A percentile compares a stretch with the other conserved stretches of the same genome.
These are phyloP conservation scores for Asterochloris sp. DNA, from an alignment of 139 green algal genomes.

Conservation along the genomic window DNA sequence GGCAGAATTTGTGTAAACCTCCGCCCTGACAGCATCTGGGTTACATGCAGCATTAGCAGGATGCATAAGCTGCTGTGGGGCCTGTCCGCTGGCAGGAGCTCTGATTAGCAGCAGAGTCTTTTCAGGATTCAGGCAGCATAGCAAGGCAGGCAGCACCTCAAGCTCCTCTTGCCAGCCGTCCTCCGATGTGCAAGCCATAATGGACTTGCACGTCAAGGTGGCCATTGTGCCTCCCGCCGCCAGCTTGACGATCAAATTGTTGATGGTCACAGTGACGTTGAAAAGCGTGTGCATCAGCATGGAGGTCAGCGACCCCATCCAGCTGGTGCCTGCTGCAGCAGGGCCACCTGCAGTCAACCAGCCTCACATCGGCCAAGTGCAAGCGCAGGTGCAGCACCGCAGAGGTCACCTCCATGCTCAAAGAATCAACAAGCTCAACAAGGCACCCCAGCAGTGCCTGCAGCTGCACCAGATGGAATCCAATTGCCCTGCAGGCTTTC, in stretches of 20 bases:
- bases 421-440: no score
- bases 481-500: neutral
- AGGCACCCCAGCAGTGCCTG: neutral
- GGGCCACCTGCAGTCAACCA: neutral
- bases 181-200: conserved; percentile 24
- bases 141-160: neutral
- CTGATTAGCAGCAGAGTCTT: no score
- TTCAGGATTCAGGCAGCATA: neutral
- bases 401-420: no score
- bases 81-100: no score
- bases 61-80: no score
- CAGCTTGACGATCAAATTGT: conserved; percentile 46
- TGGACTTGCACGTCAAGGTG: conserved; percentile 26
- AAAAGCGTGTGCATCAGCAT: conserved; percentile 36
- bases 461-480: neutral
- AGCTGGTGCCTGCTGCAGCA: neutral
- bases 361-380: no score
- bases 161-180: conserved; percentile 25
- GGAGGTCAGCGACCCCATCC: conserved; percentile 34
- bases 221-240: conserved; percentile 14
- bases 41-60: no score
- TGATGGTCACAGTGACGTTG: conserved; percentile 38
- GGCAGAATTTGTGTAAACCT: no score
- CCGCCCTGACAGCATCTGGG: no score
- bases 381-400: no score